A percentile compares a stretch with the other conserved stretches of the same genome.
phyloP scores from a whole-genome alignment of 106 monocot genomes.

The Dendrobium nobile region DNA sequence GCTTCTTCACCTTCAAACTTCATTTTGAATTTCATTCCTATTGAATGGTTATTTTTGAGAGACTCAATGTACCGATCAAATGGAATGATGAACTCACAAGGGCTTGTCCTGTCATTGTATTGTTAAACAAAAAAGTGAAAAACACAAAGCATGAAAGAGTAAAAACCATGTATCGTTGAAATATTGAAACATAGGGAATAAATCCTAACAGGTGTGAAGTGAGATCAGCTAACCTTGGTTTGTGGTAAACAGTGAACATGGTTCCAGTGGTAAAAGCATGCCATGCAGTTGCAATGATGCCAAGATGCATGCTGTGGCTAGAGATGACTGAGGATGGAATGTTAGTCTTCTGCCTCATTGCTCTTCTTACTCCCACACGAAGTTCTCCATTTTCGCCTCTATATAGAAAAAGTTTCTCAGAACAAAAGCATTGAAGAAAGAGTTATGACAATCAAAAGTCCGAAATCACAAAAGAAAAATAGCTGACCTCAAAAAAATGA shows the following conservation, averaged over 20 bases:
- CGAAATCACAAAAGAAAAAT: not conserved
- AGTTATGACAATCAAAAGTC: not conserved
- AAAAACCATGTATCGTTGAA: no score
- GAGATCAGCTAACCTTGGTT: slow-evolving; percentile 53
- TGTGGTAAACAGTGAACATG: slow-evolving; percentile 90
- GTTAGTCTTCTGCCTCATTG: slow-evolving; percentile 77
- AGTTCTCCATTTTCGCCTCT: slow-evolving; percentile 89
- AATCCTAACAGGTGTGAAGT: no score
- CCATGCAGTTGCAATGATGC: slow-evolving; percentile 95
- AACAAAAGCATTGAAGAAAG: not conserved
- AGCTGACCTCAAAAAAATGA: slow-evolving; percentile 81
- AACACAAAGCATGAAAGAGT: no score
- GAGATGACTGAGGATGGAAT: slow-evolving; percentile 90
- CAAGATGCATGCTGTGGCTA: slow-evolving; percentile 92
- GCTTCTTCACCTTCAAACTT: slow-evolving; percentile 70
- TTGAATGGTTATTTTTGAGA: slow-evolving; percentile 40
- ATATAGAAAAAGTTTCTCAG: not conserved
- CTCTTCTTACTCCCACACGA: slow-evolving; percentile 86
- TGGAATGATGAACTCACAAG: slow-evolving; percentile 54
- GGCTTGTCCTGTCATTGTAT: slow-evolving; percentile 37
- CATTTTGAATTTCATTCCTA: slow-evolving; percentile 70
- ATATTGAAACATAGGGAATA: no score
- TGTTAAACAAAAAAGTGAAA: not conserved
- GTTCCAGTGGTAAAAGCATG: slow-evolving; percentile 90
- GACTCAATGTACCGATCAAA: slow-evolving; percentile 53